A percentile compares a stretch with the other conserved stretches of the same genome.
Evolutionary conservation across 257 asterid species (phyloP).

Genomic region (Forsythia suspensa): DNA sequence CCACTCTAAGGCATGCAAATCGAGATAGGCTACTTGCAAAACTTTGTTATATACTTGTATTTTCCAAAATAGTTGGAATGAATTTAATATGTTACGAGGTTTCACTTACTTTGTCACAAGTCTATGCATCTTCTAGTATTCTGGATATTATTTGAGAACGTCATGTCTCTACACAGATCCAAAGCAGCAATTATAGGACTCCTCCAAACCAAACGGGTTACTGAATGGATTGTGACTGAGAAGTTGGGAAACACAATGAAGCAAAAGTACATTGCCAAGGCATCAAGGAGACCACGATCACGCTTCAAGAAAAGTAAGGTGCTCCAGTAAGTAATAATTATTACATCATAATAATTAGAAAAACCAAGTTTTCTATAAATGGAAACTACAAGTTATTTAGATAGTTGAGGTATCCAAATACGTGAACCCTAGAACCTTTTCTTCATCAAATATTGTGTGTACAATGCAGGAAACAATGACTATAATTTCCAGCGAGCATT

Average conservation of each 20-base stretch:
- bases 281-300: slow-evolving; percentile 32
- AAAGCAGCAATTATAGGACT: slow-evolving; percentile 56
- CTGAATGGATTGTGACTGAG: slow-evolving; percentile 54
- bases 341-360: not conserved
- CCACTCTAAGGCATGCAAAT: slow-evolving; percentile 62
- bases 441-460: not conserved
- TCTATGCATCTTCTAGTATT: slow-evolving; percentile 45
- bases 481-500: not conserved
- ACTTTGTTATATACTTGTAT: not conserved
- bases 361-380: not conserved
- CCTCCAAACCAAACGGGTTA: slow-evolving; percentile 44
- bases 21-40: slow-evolving; percentile 2
- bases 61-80: not conserved
- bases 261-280: slow-evolving; percentile 31
- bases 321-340: not conserved
- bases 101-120: slow-evolving; percentile 25
- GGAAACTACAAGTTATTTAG: not conserved
- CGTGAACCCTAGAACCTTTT: not conserved
- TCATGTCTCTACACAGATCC: slow-evolving; percentile 55
- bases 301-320: slow-evolving; percentile 39
- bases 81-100: not conserved
- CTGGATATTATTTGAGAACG: slow-evolving; percentile 52
- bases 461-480: not conserved
- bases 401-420: too few relatives aligned
- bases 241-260: slow-evolving; percentile 41